phyloP scores from a whole-genome alignment of 331 rosid species.

The Malus hybrid region DNA sequence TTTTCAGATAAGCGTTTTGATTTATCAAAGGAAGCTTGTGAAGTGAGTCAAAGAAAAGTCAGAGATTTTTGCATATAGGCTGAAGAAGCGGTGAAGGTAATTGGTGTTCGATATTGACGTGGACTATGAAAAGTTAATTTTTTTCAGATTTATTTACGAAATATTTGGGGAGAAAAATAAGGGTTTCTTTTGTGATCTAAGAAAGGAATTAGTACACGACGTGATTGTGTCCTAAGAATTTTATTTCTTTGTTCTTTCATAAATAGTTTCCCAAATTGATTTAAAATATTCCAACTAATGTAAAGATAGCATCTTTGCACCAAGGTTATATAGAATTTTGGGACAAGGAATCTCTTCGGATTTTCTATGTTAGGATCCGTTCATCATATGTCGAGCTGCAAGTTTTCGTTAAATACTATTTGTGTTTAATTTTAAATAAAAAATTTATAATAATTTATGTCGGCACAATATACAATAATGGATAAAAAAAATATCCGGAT shows the following conservation, averaged over 20 bases:
- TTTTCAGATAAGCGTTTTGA: not conserved
- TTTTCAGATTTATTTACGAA: not conserved
- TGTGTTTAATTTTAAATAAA: too few species aligned
- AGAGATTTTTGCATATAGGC: not conserved
- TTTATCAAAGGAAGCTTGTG: conserved; percentile 25
- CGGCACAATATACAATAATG: accelerated
- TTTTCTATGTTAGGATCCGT: too few species aligned
- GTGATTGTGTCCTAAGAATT: not conserved
- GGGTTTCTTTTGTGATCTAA: not conserved
- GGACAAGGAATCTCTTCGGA: too few species aligned
- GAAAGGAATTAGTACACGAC: not conserved
- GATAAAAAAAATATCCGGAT: too few species aligned
- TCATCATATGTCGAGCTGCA: too few species aligned
- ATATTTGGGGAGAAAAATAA: not conserved
- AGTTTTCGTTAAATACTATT: too few species aligned
- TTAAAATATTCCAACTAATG: too few species aligned
- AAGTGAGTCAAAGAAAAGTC: conserved; percentile 23
- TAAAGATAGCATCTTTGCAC: too few species aligned
- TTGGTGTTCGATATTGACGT: conserved; percentile 3
- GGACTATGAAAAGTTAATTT: not conserved
- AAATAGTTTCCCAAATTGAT: too few species aligned
- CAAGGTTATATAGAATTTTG: too few species aligned
- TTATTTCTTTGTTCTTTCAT: too few species aligned
- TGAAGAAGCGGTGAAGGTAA: conserved; percentile 9
- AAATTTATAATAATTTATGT: too few species aligned